These are phyloP conservation scores for Clitoria ternatea DNA, from an alignment of 306 rosid genomes.

Conservation along the genomic window DNA sequence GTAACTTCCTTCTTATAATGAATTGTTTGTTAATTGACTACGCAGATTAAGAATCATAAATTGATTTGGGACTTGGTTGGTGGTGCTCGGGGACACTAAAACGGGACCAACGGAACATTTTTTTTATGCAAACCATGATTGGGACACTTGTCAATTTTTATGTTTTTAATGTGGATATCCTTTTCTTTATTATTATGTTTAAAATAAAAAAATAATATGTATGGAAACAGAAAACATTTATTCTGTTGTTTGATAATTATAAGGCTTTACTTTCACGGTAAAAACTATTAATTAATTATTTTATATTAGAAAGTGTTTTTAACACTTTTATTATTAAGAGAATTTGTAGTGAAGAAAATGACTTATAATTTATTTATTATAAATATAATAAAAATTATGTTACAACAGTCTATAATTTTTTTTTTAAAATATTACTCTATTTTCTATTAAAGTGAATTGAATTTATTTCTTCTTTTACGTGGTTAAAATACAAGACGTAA, in stretches of 20 bases:
- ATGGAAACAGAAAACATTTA: background rate
- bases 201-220: background rate
- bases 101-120: constrained; percentile 18
- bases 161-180: background rate
- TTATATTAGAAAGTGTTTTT: no score
- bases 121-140: constrained; percentile 8
- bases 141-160: constrained; percentile 10
- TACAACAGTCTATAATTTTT: no score
- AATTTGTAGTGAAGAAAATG: no score
- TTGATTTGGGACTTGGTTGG: background rate
- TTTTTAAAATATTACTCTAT: no score
- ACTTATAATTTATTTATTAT: no score
- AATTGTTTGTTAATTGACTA: background rate
- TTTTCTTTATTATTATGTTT: background rate
- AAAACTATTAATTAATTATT: no score
- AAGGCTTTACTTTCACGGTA: no score
- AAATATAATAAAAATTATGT: no score
- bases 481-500: background rate
- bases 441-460: no score
- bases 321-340: no score
- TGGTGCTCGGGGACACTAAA: background rate
- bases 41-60: background rate
- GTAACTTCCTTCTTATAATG: background rate
- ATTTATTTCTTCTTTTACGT: background rate
- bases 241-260: no score